Base-by-base conservation (phyloP, 2,329 filamentous ascomycete species). In the Beauveria varroae region DNA sequence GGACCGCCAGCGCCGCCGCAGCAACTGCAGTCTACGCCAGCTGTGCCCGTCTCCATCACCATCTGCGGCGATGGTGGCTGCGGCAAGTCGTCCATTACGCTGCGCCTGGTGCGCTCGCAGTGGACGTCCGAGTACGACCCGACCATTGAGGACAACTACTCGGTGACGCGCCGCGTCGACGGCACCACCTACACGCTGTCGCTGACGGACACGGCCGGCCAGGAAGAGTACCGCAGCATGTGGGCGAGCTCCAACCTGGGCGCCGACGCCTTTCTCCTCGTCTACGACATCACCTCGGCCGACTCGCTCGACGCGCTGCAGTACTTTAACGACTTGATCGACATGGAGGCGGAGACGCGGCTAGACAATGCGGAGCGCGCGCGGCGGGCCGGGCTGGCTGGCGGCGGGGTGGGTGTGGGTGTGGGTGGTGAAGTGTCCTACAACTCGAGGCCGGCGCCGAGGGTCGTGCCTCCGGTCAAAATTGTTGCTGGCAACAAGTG, bases 401-500 rank as follows among this genome's bases (percentile, higher is more conserved):
- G 68, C 51, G 66, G 68, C 37, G 71, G 68, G 51, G 51, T 20
- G 34, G 51, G n/a, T 28, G 5, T 8, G 34, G 5, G 30, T 34
- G 30, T 10, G 12, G 30, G 4, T 34, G 30, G 30, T 34, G 12
- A 5, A 14, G 14, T 2, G 30, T 34, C 30, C 30, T 14, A 34
- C 12, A 34, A 34, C 30, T 14, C 30, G 30, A 14, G 12, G 30
- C 10, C 20, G 16, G 34, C 26, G 22, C 30, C 72, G 44, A 79
- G 79, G 67, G 82, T 79, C n/a, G 81, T 88, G 22, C 80, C 87
- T 51, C 90, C 90, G 4, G 81, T 93, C 71, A 93, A 92, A 78
- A 90, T 93, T 64, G 87, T 93, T 14, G 90, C 89, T 1, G 90
- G 90, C 40, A 95, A 95, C 77, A 95, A 93, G 77, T 93, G 90